Evolutionary conservation across 352 stramenopile genomes (phyloP), one percentile per base, ranked within the genome.

Genomic region (Globisporangium spiculum): DNA sequence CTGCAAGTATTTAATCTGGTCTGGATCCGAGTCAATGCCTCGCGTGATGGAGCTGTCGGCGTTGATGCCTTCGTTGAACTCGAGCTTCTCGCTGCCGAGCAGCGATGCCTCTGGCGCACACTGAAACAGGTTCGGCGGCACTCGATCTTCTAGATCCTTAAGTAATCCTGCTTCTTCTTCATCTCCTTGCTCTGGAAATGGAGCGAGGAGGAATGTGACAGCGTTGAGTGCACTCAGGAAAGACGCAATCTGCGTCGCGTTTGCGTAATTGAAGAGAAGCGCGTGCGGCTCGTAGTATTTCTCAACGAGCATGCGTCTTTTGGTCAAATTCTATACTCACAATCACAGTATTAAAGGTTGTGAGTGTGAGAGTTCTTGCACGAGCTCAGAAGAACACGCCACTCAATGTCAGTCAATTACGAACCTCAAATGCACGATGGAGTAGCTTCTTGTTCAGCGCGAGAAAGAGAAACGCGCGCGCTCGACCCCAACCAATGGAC

Each of bases 361-460:
- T 46, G 18, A 20, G 4, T 50, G 41, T 50, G 41, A 50, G 41
- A 50, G 41, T 14, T 14, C 36, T 18, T 18, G 36, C 12, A 58
- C 27, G 32, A 44, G 2, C 10, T 14, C 26, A 54, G 16, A 55
- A n/a, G 9, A 12, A 60, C 20, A 64, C 41, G 38, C 4, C 20
- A 30, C 14, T 24, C 44, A 44, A 18, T 30, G 16, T 16, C 44
- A 18, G 27, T 16, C 44, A 26, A 41, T 16, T 9, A 52, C 24
- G 1, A 27, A 48, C 68, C 72, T 94, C 86, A 30, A 94, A 84
- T 1, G 83, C 86, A 32, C 81, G 81, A 41, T 91, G 86, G 9
- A 94, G 77, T 36, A 94, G 81, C 38, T 82, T 81, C 64, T 86
- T 90, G 57, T 90, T 94, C 54, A 94, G 71, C n/a, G 84, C 83